Evolutionary conservation across 345 rosid genomes (phyloP).

Genomic region (Balakata baccata): DNA sequence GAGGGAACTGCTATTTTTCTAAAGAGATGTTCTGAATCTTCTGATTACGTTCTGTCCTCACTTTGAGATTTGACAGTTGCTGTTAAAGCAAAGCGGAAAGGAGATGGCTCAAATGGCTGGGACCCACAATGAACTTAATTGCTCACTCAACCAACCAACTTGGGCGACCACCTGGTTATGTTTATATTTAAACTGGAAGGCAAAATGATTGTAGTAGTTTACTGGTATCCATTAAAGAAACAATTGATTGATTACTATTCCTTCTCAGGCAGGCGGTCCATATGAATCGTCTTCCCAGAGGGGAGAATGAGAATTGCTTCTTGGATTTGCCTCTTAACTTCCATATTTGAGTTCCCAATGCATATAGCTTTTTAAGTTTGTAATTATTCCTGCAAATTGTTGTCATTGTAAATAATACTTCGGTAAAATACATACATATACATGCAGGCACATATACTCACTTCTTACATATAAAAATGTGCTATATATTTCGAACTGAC

Average conservation of each 20-base stretch:
- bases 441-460: too few relatives aligned
- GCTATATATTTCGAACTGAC: too few relatives aligned
- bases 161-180: slow-evolving; percentile 11
- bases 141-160: slow-evolving; percentile 21
- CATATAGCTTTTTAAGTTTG: not conserved
- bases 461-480: too few relatives aligned
- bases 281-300: not conserved
- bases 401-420: too few relatives aligned
- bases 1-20: slow-evolving; percentile 10
- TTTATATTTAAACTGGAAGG: slow-evolving; percentile 13
- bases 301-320: not conserved
- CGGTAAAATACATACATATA: too few relatives aligned
- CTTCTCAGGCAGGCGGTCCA: not conserved
- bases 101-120: slow-evolving; percentile 16
- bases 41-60: slow-evolving; percentile 10
- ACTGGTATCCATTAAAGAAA: not conserved
- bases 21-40: not conserved
- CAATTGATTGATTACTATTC: not conserved
- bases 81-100: slow-evolving; percentile 12
- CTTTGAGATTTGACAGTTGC: slow-evolving; percentile 18
- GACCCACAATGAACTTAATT: slow-evolving; percentile 13
- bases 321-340: not conserved
- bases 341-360: not conserved
- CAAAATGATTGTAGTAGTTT: slow-evolving; percentile 10
- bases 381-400: too few relatives aligned